phyloP scores from a whole-genome alignment of 2,329 filamentous ascomycete species.

The Trichoderma atroviride region DNA sequence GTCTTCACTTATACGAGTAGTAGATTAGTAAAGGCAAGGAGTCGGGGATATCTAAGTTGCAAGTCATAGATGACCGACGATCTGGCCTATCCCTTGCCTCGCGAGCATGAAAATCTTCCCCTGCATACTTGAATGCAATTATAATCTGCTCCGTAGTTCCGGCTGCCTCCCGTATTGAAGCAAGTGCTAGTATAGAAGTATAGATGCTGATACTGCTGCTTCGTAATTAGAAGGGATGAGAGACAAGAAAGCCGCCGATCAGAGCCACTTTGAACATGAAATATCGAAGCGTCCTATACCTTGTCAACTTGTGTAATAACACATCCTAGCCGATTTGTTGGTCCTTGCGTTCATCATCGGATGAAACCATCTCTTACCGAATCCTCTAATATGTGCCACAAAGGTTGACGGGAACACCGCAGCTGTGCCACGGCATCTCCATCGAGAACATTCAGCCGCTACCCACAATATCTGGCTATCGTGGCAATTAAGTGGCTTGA shows the following conservation, averaged over 20 bases:
- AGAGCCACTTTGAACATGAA: not conserved
- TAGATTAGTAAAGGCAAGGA: too few species aligned
- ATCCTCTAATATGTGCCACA: not conserved
- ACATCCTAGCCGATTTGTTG: not conserved
- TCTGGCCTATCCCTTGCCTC: constrained; percentile 4
- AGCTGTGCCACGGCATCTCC: not conserved
- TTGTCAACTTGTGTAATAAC: not conserved
- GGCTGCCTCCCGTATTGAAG: not conserved
- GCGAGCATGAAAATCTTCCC: not conserved
- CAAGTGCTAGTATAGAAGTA: too few species aligned
- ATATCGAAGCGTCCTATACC: not conserved
- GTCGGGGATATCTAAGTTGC: too few species aligned
- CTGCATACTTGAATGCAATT: not conserved
- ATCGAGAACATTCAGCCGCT: not conserved
- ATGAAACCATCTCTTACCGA: not conserved
- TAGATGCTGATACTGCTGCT: not conserved
- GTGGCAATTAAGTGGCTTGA: not conserved
- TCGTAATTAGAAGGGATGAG: not conserved
- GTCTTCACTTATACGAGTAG: not conserved
- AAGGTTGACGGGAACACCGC: not conserved
- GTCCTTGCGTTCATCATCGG: constrained; percentile 1
- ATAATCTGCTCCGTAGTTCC: not conserved
- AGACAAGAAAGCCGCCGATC: not conserved
- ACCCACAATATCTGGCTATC: not conserved
- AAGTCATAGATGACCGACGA: not conserved